Base-by-base conservation (phyloP, 805 yeast species). In the Metschnikowia henanensis region DNA sequence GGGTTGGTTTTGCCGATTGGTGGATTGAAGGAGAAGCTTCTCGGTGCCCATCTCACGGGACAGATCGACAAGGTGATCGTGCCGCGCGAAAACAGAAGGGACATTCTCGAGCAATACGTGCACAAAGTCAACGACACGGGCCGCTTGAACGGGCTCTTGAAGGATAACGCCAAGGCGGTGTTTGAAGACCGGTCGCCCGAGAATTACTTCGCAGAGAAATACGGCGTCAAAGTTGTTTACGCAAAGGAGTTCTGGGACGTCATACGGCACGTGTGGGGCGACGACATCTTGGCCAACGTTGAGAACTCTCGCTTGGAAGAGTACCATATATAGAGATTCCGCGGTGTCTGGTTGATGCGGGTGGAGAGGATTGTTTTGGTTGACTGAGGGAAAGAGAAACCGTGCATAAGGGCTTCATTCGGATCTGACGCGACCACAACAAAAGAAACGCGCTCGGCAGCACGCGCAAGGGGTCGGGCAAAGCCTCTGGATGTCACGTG, bases 1-100 rank as follows among this genome's bases (percentile, higher is more conserved):
- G 95, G 95, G 5, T 72, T 83, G 52, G 84, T 87, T 0, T 68
- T 87, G 35, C 91, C 91, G 6, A 87, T 87, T 52, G 95, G 95
- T 5, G 95, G 95, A 0, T 72, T 87, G 21, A 77, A 82, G 41
- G 95, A 87, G 62, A 86, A 86, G 62, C 65, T 86, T 30, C 69
- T 84, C 17, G 94, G 94, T 3, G 94, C 94, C 0, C 90, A 87
- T 55, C 70, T 86, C 50, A 81, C 84, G 30, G 68, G 67, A 1
- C 84, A 83, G 1, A 68, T 71, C 41, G 71, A 67, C 32, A 74
- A 73, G 43, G 84, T 89, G 29, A 63, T 89, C 32, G 68, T 86
- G 8, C 97, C 97, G 3, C 66, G 83, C 46, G 75, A 80, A 41
- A 86, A 87, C 63, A 68, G 87, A 47, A 73, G 76, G 39, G 92